phyloP scores from a whole-genome alignment of 805 yeast species.

The Ogataea minuta region DNA sequence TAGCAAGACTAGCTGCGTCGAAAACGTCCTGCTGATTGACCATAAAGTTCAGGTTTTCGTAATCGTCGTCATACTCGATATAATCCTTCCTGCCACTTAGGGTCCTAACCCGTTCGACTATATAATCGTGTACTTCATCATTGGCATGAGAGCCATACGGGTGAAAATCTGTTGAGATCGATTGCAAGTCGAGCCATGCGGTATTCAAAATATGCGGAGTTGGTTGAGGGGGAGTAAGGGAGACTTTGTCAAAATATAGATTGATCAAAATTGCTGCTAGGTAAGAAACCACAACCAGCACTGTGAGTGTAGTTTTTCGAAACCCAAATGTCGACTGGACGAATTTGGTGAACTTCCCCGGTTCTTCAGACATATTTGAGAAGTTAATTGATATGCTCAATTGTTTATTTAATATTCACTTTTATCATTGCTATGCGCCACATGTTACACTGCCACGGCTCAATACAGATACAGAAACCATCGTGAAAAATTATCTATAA shows the following conservation, averaged over 20 bases:
- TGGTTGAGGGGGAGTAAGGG: slow-evolving; percentile 44
- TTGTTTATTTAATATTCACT: background rate
- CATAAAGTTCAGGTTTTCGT: slow-evolving; percentile 37
- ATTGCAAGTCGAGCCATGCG: slow-evolving; percentile 74
- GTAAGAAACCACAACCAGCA: slow-evolving; percentile 50
- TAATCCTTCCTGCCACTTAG: slow-evolving; percentile 33
- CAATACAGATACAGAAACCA: background rate
- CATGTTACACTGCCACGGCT: slow-evolving; percentile 5
- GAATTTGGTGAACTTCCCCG: slow-evolving; percentile 25
- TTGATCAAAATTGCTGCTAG: slow-evolving; percentile 36
- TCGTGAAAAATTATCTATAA: background rate
- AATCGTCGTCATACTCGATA: slow-evolving; percentile 41
- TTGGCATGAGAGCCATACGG: slow-evolving; percentile 79
- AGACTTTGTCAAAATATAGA: slow-evolving; percentile 37
- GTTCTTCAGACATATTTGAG: slow-evolving; percentile 12
- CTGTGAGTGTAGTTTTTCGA: slow-evolving; percentile 66
- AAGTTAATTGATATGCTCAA: background rate
- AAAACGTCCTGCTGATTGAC: slow-evolving; percentile 52
- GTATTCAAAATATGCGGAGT: slow-evolving; percentile 38
- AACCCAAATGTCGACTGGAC: slow-evolving; percentile 60
- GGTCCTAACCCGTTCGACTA: slow-evolving; percentile 42
- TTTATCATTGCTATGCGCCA: slow-evolving; percentile 5
- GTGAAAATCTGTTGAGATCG: slow-evolving; percentile 64
- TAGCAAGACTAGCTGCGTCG: slow-evolving; percentile 39
- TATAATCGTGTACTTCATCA: slow-evolving; percentile 70